A percentile compares a stretch with the other conserved stretches of the same genome.
Evolutionary conservation across 805 yeast genomes (phyloP).

Genomic region (Candida krabiensis): DNA sequence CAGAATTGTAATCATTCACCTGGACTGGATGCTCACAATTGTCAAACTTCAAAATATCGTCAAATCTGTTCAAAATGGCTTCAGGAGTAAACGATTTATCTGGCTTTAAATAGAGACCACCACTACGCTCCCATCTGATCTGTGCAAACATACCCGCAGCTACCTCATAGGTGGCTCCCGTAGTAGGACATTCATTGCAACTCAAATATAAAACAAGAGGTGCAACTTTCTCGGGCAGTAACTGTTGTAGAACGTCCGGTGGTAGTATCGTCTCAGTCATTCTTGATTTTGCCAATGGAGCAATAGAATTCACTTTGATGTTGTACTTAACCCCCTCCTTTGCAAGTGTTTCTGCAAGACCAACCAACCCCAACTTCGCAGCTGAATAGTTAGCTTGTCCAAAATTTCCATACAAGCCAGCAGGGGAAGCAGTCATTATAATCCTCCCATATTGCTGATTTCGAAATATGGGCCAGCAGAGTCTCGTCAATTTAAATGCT

Average conservation of each 20-base stretch:
- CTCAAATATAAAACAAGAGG: conserved; percentile 83
- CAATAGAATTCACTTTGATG: conserved; percentile 82
- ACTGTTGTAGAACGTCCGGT: conserved; percentile 73
- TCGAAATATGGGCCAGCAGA: conserved; percentile 90
- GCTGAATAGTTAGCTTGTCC: conserved; percentile 97
- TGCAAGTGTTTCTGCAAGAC: conserved; percentile 90
- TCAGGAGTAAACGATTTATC: conserved; percentile 80
- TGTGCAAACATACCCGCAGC: conserved; percentile 94
- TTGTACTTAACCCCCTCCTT: conserved; percentile 89
- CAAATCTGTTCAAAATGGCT: conserved; percentile 68
- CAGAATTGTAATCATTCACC: conserved; percentile 66
- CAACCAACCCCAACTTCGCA: conserved; percentile 87
- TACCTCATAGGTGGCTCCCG: conserved; percentile 82
- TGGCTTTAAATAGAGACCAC: conserved; percentile 82
- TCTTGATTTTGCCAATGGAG: conserved; percentile 93
- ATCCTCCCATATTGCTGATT: conserved; percentile 86
- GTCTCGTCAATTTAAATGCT: conserved; percentile 77
- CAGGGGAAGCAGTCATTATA: conserved; percentile 94
- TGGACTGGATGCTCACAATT: conserved; percentile 66
- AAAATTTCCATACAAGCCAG: conserved; percentile 94
- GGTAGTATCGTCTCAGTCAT: conserved; percentile 94
- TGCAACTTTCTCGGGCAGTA: conserved; percentile 87
- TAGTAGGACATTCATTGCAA: conserved; percentile 60
- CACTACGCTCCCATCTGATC: conserved; percentile 91
- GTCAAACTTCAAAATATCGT: conserved; percentile 61